phyloP scores from a whole-genome alignment of 352 stramenopile species.

The Globisporangium cederbergense region DNA sequence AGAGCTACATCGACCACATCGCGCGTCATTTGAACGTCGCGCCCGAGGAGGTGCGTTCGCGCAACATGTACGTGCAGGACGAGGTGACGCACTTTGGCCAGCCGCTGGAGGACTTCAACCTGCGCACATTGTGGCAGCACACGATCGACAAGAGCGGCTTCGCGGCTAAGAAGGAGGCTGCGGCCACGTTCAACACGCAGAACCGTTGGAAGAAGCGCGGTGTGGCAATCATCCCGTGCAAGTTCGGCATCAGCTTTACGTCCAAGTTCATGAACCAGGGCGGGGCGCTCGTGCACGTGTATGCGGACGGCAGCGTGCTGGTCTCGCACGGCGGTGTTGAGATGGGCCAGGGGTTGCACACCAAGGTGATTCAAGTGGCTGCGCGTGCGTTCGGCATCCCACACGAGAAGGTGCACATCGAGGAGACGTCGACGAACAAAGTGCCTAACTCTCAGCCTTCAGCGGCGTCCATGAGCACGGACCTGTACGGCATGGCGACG shows the following conservation, averaged over 20 bases:
- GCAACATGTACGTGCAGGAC: conserved; percentile 91
- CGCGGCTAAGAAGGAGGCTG: conserved; percentile 50
- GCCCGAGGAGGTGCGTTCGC: conserved; percentile 62
- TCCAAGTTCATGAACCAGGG: conserved; percentile 98
- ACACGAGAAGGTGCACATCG: conserved; percentile 91
- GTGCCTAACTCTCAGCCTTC: conserved; percentile 94
- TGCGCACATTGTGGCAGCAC: conserved; percentile 84
- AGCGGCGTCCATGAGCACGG: conserved; percentile 94
- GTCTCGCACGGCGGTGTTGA: conserved; percentile 96
- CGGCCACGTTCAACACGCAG: conserved; percentile 87
- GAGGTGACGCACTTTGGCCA: conserved; percentile 94
- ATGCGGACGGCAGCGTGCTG: conserved; percentile 94
- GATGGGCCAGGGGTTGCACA: conserved; percentile 97
- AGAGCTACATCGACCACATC: conserved; percentile 97
- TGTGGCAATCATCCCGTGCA: conserved; percentile 76
- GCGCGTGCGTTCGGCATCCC: conserved; percentile 92
- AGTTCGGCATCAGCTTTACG: conserved; percentile 97
- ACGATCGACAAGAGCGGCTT: conserved; percentile 72
- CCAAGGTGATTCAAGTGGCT: conserved; percentile 90
- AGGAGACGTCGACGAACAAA: conserved; percentile 94
- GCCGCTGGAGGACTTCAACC: conserved; percentile 89
- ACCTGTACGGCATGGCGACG: conserved; percentile 97
- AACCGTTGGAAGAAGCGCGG: conserved; percentile 93
- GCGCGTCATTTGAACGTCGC: conserved; percentile 74
- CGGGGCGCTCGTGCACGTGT: conserved; percentile 94